Base-by-base conservation (phyloP, 2,329 filamentous ascomycete species). In the Colletotrichum graminicola region DNA sequence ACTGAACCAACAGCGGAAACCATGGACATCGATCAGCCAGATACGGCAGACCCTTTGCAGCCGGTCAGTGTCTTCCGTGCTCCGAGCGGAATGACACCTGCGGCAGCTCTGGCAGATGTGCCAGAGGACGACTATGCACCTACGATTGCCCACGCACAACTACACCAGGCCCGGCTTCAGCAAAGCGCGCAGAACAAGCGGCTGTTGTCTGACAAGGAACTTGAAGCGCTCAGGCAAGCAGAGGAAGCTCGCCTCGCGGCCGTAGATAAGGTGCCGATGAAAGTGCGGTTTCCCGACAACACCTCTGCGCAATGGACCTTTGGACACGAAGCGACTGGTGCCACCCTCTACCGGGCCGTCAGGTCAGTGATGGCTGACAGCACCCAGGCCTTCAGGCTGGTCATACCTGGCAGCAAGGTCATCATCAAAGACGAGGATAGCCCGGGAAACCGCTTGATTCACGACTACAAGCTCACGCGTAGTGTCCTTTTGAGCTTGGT, bases 221-320 rank as follows among this genome's bases (percentile, higher is more conserved):
- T 97, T 14, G 91, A 90, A 45, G 90, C 91, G 32, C 90, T 91
- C 74, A 91, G 90, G 43, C 85, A 88, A 6, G 90, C 89, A 29
- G 90, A 91, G 63, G 88, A 89, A 57, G 90, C 91, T 39, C 91
- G 86, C 73, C 83, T 94, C 1, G 87, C 91, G 6, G 86, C 88
- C 6, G 86, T 95, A 72, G 89, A 88, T 62, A 88, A 89, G 41
- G 88, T 97, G 41, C 87, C 90, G 36, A 86, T 98, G 74, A 94
- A 93, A 74, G 88, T 98, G 60, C 92, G 95, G 34, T 95, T 98
- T 76, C 95, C 95, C 0, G 95, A 98, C 78, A 93, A 95, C 75
- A 93, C 91, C 68, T 90, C 91, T 64, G 89, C 94, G 41, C 89
- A 94, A 62, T 91, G 91, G 82, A 87, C 86, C n/a, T 90, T 97